Evolutionary conservation across 2,329 filamentous ascomycete genomes (phyloP), one percentile per base, ranked within the genome.

Genomic region (Sporothrix variecibatus): DNA sequence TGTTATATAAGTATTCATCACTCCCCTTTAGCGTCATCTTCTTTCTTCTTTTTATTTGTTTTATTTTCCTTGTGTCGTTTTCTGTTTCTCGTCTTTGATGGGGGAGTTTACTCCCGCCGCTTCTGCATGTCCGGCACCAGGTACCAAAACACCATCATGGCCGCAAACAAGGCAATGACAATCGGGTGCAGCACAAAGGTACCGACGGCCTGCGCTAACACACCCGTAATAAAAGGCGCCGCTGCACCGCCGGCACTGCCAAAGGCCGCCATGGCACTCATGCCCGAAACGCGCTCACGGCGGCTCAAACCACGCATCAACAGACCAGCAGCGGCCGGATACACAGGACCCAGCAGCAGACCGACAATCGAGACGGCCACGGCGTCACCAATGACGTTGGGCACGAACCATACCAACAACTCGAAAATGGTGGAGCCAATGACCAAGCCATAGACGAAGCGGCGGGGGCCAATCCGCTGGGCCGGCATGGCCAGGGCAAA

Each of bases 371-470:
- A 84, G 3, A 93, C 87, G 2, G 90, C 87, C 1, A 93, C 90
- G 23, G 91, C 89, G 77, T 92, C 87, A 17, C 90, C 90, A 43
- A 93, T 84, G n/a, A 95, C 84, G 79, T 94, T 93, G 0, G 93
- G 93, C 34, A 95, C 87, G 43, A 90, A 83, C 94, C 94, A 96
- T 11, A 93, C 91, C 34, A 96, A 84, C n/a, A 94, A 81, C 82
- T 96, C 89, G 76, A 95, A 93, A 0, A 87, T 83, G 3, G 90
- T 84, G 0, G 92, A 88, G 2, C 91, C 91, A 6, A 85, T 78
- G 0, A 89, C 87, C 51, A 94, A 86, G 2, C 83, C 81, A 77
- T 91, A 88, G 1, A 95, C 92, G 76, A 92, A 92, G 6, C 81
- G 80, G 79, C 90, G 92, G 83, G 95, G 93, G 70, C 93, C 93